These are phyloP conservation scores for Sporodiniella umbellata DNA, from an alignment of 371 early-diverging fungal genomes.

Conservation along the genomic window DNA sequence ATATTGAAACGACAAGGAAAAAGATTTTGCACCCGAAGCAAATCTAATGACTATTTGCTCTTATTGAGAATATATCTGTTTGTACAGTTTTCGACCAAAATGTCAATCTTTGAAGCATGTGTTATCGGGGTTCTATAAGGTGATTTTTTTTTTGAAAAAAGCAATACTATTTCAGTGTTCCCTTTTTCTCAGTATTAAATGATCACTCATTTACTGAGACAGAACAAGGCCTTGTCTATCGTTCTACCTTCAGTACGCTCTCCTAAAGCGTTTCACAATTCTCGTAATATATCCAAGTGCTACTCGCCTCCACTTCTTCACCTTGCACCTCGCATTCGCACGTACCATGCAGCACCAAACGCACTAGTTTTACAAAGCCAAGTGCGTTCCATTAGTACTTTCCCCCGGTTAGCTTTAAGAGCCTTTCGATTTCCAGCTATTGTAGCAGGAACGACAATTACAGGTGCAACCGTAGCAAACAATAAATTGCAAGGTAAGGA, in stretches of 20 bases:
- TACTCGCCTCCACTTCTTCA: constrained; percentile 19
- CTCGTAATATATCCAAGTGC: not conserved
- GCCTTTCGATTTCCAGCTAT: constrained; percentile 31
- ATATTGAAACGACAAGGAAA: no score
- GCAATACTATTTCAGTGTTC: no score
- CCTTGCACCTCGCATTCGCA: constrained; percentile 23
- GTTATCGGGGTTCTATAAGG: no score
- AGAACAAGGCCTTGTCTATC: not conserved
- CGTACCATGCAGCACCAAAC: constrained; percentile 21
- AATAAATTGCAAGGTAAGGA: constrained; percentile 33
- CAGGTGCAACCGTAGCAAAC: constrained; percentile 39
- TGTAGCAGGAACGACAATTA: constrained; percentile 40
- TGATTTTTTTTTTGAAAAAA: no score
- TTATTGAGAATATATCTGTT: no score
- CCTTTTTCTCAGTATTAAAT: not conserved
- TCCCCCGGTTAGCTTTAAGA: constrained; percentile 29
- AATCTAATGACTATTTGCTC: no score
- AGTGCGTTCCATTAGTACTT: constrained; percentile 25
- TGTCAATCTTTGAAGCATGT: no score
- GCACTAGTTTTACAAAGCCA: constrained; percentile 20
- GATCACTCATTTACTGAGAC: not conserved
- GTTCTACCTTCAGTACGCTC: not conserved
- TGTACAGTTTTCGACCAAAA: no score
- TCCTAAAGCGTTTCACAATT: not conserved
- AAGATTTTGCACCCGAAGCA: no score